phyloP scores from a whole-genome alignment of 805 yeast genomes.

The Yueomyces sp. region DNA sequence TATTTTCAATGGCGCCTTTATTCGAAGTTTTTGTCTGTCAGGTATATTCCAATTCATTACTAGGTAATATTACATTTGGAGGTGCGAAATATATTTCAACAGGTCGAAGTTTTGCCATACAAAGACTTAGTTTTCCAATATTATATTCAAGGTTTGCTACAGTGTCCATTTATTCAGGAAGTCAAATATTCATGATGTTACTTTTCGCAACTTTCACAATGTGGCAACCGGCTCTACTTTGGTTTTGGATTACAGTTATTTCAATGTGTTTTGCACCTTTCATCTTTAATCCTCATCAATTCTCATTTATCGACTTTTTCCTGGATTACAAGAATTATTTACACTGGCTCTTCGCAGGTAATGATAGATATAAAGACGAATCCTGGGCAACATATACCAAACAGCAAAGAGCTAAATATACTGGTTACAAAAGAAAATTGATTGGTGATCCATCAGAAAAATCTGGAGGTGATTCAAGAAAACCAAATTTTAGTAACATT shows the following conservation, averaged over 20 bases:
- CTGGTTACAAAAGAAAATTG: constrained; percentile 75
- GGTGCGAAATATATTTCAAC: constrained; percentile 88
- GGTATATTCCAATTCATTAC: constrained; percentile 69
- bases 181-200: constrained; percentile 52
- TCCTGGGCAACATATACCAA: constrained; percentile 77
- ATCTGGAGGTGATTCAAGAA: constrained; percentile 47
- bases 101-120: constrained; percentile 87
- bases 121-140: constrained; percentile 57
- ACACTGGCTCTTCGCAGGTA: constrained; percentile 77
- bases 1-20: constrained; percentile 72
- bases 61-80: constrained; percentile 70
- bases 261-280: constrained; percentile 62
- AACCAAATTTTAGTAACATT: constrained; percentile 67
- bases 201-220: constrained; percentile 66
- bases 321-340: constrained; percentile 49
- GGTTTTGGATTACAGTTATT: constrained; percentile 61
- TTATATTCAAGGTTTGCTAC: constrained; percentile 67
- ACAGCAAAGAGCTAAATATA: constrained; percentile 70
- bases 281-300: constrained; percentile 67
- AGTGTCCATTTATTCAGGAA: constrained; percentile 68
- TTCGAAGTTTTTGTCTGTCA: constrained; percentile 95
- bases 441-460: constrained; percentile 57
- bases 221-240: constrained; percentile 65
- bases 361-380: constrained; percentile 45
- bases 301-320: constrained; percentile 54